Evolutionary conservation across 768 basidiomycete genomes (phyloP).

Genomic region (Leccinum arenicola): DNA sequence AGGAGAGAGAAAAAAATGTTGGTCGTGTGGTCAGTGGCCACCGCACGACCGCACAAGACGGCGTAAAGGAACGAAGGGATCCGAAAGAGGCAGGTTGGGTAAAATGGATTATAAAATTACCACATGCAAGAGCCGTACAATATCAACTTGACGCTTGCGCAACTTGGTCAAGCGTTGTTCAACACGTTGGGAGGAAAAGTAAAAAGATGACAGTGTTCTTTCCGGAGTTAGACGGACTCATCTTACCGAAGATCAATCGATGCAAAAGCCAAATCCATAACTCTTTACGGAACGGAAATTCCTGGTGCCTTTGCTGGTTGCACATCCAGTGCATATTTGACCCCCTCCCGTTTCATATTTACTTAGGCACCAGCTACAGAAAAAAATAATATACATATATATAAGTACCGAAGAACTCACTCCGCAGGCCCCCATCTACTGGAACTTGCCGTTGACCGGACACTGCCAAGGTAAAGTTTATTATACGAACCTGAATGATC

Average conservation of each 20-base stretch:
- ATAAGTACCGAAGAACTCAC: constrained; percentile 16
- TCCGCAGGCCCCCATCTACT: constrained; percentile 24
- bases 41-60: constrained; percentile 2
- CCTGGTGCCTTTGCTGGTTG: constrained; percentile 21
- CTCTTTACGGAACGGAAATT: constrained; percentile 31
- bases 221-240: constrained; percentile 33
- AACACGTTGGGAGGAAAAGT: constrained; percentile 7
- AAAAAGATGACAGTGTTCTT: constrained; percentile 15
- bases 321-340: constrained; percentile 10
- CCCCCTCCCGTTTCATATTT: constrained; percentile 4
- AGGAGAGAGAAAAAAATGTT: background rate
- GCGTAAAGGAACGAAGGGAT: background rate
- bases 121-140: constrained; percentile 18
- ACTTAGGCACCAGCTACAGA: background rate
- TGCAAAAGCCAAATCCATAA: constrained; percentile 33
- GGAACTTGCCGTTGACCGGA: constrained; percentile 29
- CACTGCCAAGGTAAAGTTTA: constrained; percentile 30
- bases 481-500: constrained; percentile 27
- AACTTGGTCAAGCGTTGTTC: background rate
- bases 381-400: constrained; percentile 8
- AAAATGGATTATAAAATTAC: constrained; percentile 8
- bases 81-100: constrained; percentile 17
- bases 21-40: background rate
- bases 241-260: constrained; percentile 30
- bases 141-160: constrained; percentile 1